These are phyloP conservation scores for Podospora pseudocomata DNA, from an alignment of 495 filamentous ascomycete genomes.

Conservation along the genomic window DNA sequence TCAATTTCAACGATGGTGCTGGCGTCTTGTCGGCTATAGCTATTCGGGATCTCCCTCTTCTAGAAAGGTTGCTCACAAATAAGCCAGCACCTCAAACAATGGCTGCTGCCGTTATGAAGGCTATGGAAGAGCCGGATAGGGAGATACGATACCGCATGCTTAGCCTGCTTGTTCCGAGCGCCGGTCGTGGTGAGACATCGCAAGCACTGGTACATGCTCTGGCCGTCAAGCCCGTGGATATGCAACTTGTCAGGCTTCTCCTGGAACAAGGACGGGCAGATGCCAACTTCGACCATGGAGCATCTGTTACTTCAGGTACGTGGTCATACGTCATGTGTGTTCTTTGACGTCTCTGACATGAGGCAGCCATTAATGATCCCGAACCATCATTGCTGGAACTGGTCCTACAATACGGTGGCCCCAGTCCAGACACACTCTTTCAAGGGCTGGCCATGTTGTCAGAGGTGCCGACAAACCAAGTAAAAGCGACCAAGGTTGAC, in stretches of 20 bases:
- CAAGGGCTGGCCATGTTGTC: slow-evolving; percentile 33
- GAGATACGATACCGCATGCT: slow-evolving; percentile 37
- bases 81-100: slow-evolving; percentile 37
- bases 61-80: slow-evolving; percentile 38
- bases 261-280: slow-evolving; percentile 43
- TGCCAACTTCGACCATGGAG: slow-evolving; percentile 40
- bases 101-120: slow-evolving; percentile 34
- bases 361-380: slow-evolving; percentile 31
- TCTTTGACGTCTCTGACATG: slow-evolving; percentile 9
- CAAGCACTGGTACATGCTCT: slow-evolving; percentile 34
- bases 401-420: slow-evolving; percentile 39
- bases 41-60: slow-evolving; percentile 35
- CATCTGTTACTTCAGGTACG: slow-evolving; percentile 31
- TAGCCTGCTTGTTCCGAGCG: slow-evolving; percentile 33
- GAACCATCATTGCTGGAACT: slow-evolving; percentile 41
- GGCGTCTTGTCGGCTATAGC: slow-evolving; percentile 40
- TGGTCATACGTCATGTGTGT: too few relatives aligned
- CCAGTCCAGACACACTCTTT: slow-evolving; percentile 31
- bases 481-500: slow-evolving; percentile 39
- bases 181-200: slow-evolving; percentile 40
- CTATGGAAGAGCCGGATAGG: slow-evolving; percentile 35
- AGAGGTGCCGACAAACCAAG: slow-evolving; percentile 29
- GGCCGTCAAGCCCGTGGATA: slow-evolving; percentile 35
- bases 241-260: slow-evolving; percentile 35
- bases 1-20: slow-evolving; percentile 44